phyloP scores from a whole-genome alignment of 441 rosid species.

The Gossypium armourianum region DNA sequence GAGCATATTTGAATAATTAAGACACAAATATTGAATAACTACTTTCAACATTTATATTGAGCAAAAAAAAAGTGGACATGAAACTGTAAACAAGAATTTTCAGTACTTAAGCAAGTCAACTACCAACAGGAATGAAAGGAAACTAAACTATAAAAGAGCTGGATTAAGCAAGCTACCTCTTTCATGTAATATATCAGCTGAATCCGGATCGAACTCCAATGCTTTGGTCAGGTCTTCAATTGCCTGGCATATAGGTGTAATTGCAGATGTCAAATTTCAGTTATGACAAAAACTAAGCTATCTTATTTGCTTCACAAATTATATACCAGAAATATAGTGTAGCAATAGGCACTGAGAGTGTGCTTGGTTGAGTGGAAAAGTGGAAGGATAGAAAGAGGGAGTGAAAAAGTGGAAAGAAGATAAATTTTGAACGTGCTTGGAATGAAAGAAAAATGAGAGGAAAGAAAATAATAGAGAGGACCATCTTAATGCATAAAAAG shows the following conservation, averaged over 20 bases:
- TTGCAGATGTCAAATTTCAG: slow-evolving; percentile 11
- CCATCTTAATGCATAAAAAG: too few species aligned
- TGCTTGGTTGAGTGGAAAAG: too few species aligned
- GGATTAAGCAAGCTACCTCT: slow-evolving; percentile 49
- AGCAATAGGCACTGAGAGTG: not conserved
- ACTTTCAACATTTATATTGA: not conserved
- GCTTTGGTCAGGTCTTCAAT: slow-evolving; percentile 84
- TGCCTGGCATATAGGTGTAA: slow-evolving; percentile 50
- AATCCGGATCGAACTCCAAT: slow-evolving; percentile 73
- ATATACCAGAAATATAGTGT: not conserved
- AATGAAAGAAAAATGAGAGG: too few species aligned
- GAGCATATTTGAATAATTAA: not conserved
- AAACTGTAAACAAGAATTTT: not conserved
- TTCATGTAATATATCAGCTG: slow-evolving; percentile 86
- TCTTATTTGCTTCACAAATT: slow-evolving; percentile 3
- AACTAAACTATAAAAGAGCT: not conserved
- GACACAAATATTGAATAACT: not conserved
- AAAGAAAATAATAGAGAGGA: too few species aligned
- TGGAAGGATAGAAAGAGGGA: too few species aligned
- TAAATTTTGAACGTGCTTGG: too few species aligned
- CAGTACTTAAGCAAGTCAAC: not conserved
- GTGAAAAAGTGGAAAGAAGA: too few species aligned
- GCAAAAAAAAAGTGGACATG: not conserved
- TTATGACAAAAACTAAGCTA: slow-evolving; percentile 9
- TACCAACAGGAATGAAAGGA: not conserved